Evolutionary conservation across 164 flowering plant genomes (phyloP).

Genomic region (Stephania japonica): DNA sequence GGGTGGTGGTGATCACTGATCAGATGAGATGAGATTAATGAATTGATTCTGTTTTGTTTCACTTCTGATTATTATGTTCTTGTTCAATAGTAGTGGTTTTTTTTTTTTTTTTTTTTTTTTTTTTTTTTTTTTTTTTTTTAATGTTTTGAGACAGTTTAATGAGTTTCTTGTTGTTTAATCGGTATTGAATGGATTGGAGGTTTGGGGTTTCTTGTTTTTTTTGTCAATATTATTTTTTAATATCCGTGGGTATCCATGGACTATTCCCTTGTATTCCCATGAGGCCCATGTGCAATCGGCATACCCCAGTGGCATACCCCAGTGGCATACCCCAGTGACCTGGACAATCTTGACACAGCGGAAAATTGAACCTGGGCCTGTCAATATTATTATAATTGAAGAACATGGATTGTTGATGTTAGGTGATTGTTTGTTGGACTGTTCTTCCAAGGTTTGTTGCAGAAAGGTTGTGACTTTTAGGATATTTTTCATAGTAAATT

Average conservation of each 20-base stretch:
- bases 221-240: neutral
- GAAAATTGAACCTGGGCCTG: too few relatives aligned
- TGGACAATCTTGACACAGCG: too few relatives aligned
- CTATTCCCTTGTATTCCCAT: too few relatives aligned
- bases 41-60: neutral
- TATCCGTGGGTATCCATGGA: too few relatives aligned
- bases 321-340: too few relatives aligned
- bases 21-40: too few relatives aligned
- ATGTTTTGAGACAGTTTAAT: conserved; percentile 1
- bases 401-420: neutral
- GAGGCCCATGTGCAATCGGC: too few relatives aligned
- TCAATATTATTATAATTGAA: too few relatives aligned
- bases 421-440: neutral
- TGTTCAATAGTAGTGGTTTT: neutral
- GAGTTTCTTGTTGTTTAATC: neutral
- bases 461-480: neutral
- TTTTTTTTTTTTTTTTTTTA: conserved; percentile 3
- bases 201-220: neutral
- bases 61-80: neutral
- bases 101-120: neutral
- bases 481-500: neutral
- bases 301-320: too few relatives aligned
- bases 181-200: neutral
- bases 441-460: neutral
- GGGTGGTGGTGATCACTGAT: conserved; percentile 36